A percentile compares a stretch with the other conserved stretches of the same genome.
phyloP scores from a whole-genome alignment of 73 alveolate genomes.

The Paramecium sonneborni region DNA sequence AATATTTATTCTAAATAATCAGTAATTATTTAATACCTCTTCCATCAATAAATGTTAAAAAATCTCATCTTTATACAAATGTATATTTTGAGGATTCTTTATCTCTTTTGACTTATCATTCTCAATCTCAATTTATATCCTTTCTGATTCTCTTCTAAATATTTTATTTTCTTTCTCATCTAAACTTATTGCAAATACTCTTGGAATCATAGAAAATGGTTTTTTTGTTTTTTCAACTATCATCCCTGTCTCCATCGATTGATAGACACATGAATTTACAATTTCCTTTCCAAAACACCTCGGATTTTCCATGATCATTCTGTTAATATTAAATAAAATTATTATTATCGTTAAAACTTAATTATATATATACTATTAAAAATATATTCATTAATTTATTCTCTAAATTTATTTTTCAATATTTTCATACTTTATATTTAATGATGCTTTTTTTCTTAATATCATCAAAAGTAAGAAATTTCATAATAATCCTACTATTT shows the following conservation, averaged over 20 bases:
- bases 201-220: constrained; percentile 9
- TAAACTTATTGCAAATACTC: not conserved
- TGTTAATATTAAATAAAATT: constrained; percentile 5
- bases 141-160: not conserved
- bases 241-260: not conserved
- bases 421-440: not conserved
- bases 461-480: not conserved
- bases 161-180: constrained; percentile 29
- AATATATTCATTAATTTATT: not conserved
- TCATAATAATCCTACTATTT: not conserved
- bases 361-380: not conserved
- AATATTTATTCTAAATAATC: not conserved
- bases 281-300: constrained; percentile 14
- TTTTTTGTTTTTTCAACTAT: not conserved
- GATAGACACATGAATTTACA: not conserved
- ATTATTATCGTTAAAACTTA: not conserved
- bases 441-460: not conserved
- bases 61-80: not conserved
- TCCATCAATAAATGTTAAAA: not conserved
- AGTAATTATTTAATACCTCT: not conserved
- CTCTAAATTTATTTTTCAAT: not conserved
- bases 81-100: not conserved
- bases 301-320: not conserved
- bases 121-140: not conserved
- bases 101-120: not conserved